Evolutionary conservation across 2,329 filamentous ascomycete genomes (phyloP).

Genomic region (Beauveria rudraprayagi): DNA sequence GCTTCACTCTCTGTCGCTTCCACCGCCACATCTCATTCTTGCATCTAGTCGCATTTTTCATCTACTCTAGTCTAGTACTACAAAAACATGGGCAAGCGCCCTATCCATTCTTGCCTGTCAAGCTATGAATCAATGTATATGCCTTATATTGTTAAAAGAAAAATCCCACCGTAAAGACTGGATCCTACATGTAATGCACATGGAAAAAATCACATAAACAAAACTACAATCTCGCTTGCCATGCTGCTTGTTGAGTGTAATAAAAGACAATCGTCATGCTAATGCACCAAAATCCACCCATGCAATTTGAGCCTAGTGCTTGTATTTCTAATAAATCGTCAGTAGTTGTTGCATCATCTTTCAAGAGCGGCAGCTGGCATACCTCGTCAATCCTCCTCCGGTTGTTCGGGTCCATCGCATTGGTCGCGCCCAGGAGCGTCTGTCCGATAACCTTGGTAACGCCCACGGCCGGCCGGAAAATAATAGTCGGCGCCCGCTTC

Average conservation of each 20-base stretch:
- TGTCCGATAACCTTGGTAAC: conserved; percentile 83
- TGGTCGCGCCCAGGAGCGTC: conserved; percentile 85
- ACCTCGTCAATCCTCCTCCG: conserved; percentile 80
- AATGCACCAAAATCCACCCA: not conserved
- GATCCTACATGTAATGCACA: not conserved
- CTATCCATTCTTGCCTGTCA: not conserved
- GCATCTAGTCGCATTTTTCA: not conserved
- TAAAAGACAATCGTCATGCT: not conserved
- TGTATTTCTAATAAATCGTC: conserved; percentile 11
- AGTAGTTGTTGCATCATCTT: not conserved
- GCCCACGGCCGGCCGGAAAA: conserved; percentile 84
- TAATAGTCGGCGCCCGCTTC: conserved; percentile 81
- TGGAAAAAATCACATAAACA: not conserved
- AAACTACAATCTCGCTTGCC: conserved; percentile 1
- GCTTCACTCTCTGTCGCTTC: too few species aligned
- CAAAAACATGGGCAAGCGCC: not conserved
- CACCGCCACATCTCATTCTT: too few species aligned
- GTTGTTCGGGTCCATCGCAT: conserved; percentile 79
- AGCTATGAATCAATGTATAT: not conserved
- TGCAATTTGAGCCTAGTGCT: conserved; percentile 1
- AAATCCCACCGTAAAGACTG: not conserved
- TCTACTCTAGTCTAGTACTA: conserved; percentile 5
- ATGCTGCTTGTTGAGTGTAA: not conserved
- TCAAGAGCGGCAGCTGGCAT: conserved; percentile 29
- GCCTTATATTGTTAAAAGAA: not conserved